These are phyloP conservation scores for Suillus plorans DNA, from an alignment of 768 basidiomycete species.

Conservation along the genomic window DNA sequence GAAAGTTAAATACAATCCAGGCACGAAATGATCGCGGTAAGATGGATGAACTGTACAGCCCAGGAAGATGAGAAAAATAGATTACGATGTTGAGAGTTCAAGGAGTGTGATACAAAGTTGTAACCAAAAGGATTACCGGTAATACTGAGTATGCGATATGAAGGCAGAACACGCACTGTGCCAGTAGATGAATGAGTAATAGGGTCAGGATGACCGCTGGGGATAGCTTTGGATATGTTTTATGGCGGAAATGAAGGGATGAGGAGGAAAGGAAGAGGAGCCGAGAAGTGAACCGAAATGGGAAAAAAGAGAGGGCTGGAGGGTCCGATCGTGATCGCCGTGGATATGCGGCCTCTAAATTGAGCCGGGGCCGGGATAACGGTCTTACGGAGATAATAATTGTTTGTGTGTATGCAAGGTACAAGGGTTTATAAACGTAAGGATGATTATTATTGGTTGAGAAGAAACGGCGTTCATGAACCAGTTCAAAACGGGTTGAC, in stretches of 20 bases:
- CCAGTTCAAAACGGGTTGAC: too few species aligned
- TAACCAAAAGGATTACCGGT: too few species aligned
- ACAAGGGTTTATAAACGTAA: neutral
- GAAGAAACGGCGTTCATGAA: conserved; percentile 21
- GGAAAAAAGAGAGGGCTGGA: neutral
- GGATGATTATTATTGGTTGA: neutral
- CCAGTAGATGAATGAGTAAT: too few species aligned
- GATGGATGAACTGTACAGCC: too few species aligned
- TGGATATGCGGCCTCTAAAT: conserved; percentile 2
- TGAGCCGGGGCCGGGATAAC: conserved; percentile 5
- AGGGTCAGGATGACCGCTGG: neutral
- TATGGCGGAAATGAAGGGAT: neutral
- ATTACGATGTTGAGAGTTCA: neutral
- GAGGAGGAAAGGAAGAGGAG: neutral
- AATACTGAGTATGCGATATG: neutral
- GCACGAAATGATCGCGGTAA: too few species aligned
- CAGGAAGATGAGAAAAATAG: neutral
- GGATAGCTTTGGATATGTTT: neutral
- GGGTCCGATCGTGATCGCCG: conserved; percentile 7
- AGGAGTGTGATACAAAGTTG: neutral
- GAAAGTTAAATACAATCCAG: too few species aligned
- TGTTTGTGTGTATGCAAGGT: neutral
- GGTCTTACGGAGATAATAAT: conserved; percentile 8
- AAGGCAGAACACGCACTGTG: too few species aligned
- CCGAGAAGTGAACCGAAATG: neutral